These are phyloP conservation scores for Ophiocordyceps australis DNA, from an alignment of 2,329 filamentous ascomycete genomes.

Conservation along the genomic window DNA sequence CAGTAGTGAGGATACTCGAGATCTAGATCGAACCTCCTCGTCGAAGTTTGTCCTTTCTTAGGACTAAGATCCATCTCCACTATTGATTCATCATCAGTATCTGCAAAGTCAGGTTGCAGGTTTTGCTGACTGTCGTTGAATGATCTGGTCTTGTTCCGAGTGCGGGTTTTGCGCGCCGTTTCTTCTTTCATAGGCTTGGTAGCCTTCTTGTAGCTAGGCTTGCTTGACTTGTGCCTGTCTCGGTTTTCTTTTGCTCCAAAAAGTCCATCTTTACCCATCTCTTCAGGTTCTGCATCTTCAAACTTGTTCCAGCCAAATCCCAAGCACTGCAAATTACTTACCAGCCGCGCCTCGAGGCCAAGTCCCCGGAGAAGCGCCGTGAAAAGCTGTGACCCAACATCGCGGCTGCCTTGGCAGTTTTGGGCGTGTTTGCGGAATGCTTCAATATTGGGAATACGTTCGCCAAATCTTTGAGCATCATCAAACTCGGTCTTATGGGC, in stretches of 20 bases:
- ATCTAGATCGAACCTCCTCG: slow-evolving; percentile 54
- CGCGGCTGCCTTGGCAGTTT: slow-evolving; percentile 61
- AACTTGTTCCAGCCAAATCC: slow-evolving; percentile 83
- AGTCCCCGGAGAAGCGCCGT: slow-evolving; percentile 67
- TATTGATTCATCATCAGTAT: slow-evolving; percentile 40
- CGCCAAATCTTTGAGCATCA: slow-evolving; percentile 52
- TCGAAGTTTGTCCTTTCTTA: slow-evolving; percentile 15
- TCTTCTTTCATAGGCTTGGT: slow-evolving; percentile 5
- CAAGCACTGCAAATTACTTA: slow-evolving; percentile 68
- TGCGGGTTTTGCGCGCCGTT: slow-evolving; percentile 3
- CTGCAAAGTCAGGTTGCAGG: slow-evolving; percentile 16
- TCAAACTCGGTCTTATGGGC: slow-evolving; percentile 45
- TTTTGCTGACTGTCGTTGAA: slow-evolving; percentile 30
- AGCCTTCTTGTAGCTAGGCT: slow-evolving; percentile 2
- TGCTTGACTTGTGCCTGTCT: background rate
- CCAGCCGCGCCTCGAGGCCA: slow-evolving; percentile 66
- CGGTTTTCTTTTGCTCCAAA: slow-evolving; percentile 3
- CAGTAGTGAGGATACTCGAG: slow-evolving; percentile 80
- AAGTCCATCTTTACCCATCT: slow-evolving; percentile 9
- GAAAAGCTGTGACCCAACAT: slow-evolving; percentile 79
- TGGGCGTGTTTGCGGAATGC: slow-evolving; percentile 54
- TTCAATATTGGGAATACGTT: slow-evolving; percentile 47
- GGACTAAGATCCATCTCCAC: slow-evolving; percentile 31
- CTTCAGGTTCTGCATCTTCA: slow-evolving; percentile 53
- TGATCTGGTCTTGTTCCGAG: slow-evolving; percentile 1